Evolutionary conservation across 805 yeast genomes (phyloP), one percentile per base, ranked within the genome.

Genomic region (Candida pini): DNA sequence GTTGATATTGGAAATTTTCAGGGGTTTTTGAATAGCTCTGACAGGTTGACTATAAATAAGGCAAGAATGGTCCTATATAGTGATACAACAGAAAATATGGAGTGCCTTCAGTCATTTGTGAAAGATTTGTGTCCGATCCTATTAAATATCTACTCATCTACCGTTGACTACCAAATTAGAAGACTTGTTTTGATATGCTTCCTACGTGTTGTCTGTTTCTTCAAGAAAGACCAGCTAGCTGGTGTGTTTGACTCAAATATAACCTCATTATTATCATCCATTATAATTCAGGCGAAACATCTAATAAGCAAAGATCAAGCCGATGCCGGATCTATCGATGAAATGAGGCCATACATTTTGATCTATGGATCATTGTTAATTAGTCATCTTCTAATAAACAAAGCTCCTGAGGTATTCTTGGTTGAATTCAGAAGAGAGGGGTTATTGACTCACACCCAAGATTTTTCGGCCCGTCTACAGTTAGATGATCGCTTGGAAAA

Each of bases 401-500:
- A 68, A 28, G 58, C 69, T 13, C 69, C 79, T 0, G 59, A 56
- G 1, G 39, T 54, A 1, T 78, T 72, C 36, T 48, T 76, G 5
- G 47, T 53, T 0, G 66, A 63, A 7, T 73, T 86, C 41, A 81
- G 73, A 46, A 69, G 83, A 36, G 94, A 86, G 48, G 96, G 96
- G 0, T 56, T 82, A n/a, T 52, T 80, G 4, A 56, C 68, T 13
- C 85, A 80, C 49, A 62, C 71, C 8, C 44, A 58, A 1, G 39
- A 48, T 0, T 55, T 76, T 4, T 35, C 60, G 8, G 58, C 56
- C 18, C 43, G 48, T 7, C 38, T 53, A 26, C 39, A 38, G 16
- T 31, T 25, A 6, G 53, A 49, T 28, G 39, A 22, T 13, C 10
- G 25, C 10, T 22, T 12, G 13, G 13, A 12, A 29, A 22, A 32